Base-by-base conservation (phyloP, 2,329 filamentous ascomycete genomes). In the Geosmithia morbida region DNA sequence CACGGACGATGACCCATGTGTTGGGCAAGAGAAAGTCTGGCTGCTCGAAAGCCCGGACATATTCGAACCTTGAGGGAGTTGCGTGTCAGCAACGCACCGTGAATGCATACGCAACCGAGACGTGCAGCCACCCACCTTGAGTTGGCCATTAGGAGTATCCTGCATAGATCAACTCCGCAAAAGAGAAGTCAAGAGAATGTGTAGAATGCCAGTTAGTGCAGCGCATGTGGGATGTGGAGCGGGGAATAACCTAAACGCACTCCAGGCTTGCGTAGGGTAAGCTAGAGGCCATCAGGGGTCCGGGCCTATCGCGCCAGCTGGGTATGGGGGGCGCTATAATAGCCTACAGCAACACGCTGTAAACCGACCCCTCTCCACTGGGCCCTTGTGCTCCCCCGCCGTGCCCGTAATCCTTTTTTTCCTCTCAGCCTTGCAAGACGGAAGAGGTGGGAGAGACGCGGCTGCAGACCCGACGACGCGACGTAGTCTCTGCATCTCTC, bases 1-100 rank as follows among this genome's bases (percentile, higher is more conserved):
- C 82, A 50, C 92, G 82, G 48, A 98, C 81, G 18, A 97, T 87
- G 48, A 97, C 84, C 88, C 89, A 98, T 22, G 90, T 97, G 60
- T 94, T 94, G 47, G 83, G 87, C 19, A 97, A 74, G 41, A 98
- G 69, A 44, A 67, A 66, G 59, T 96, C 88, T 7, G 81, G 69
- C 59, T 85, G 85, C 71, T 98, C 92, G 59, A 97, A 97, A 44
- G 71, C 66, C 61, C 86, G 87, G 52, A 97, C 90, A 65, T 98
- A 98, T 68, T 94, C 89, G 61, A 88, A 97, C 10, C 43, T 30
- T 3, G 17, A 7, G 41, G 51, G 33, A 50, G 52, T 59, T 43
- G 16, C 16, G 48, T 57, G 53, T 48, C 14, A 45, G 41, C 19
- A 43, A 18, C 41, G 41, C 6, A 20, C 45, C 52, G 10, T 37